A percentile compares a stretch with the other conserved stretches of the same genome.
phyloP scores from a whole-genome alignment of 768 basidiomycete species.

The Termitomyces sp. region DNA sequence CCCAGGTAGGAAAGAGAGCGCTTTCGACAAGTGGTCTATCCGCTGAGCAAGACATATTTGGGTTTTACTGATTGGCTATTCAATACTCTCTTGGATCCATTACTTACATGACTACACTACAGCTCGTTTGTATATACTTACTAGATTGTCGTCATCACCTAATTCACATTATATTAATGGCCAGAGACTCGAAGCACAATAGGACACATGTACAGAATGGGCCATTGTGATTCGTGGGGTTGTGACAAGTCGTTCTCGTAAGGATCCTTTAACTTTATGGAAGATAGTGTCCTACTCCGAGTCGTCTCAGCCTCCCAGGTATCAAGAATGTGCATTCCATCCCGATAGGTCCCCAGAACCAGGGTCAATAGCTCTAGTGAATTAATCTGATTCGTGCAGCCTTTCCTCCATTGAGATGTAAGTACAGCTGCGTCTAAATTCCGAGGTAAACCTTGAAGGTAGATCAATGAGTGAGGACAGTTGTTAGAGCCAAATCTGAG shows the following conservation, averaged over 20 bases:
- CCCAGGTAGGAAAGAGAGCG: slow-evolving; percentile 32
- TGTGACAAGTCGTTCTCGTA: slow-evolving; percentile 3
- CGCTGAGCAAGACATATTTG: slow-evolving; percentile 25
- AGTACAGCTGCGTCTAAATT: too few species aligned
- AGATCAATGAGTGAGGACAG: not conserved
- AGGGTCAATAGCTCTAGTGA: not conserved
- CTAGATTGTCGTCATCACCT: not conserved
- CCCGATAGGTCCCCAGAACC: slow-evolving; percentile 1
- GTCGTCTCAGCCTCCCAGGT: not conserved
- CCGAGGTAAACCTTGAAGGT: not conserved
- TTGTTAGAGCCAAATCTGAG: not conserved
- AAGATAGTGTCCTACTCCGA: not conserved
- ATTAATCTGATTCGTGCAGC: too few species aligned
- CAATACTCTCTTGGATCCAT: not conserved
- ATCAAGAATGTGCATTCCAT: not conserved
- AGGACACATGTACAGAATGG: too few species aligned
- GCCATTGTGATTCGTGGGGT: not conserved
- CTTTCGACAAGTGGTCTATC: slow-evolving; percentile 44
- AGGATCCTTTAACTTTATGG: not conserved
- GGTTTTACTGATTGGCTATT: not conserved
- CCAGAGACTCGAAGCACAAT: not conserved
- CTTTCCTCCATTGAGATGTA: too few species aligned
- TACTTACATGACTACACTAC: not conserved
- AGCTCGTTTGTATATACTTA: not conserved
- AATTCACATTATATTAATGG: not conserved